Evolutionary conservation across 176 grass and related monocot genomes (phyloP).

Genomic region (Ensete ventricosum): DNA sequence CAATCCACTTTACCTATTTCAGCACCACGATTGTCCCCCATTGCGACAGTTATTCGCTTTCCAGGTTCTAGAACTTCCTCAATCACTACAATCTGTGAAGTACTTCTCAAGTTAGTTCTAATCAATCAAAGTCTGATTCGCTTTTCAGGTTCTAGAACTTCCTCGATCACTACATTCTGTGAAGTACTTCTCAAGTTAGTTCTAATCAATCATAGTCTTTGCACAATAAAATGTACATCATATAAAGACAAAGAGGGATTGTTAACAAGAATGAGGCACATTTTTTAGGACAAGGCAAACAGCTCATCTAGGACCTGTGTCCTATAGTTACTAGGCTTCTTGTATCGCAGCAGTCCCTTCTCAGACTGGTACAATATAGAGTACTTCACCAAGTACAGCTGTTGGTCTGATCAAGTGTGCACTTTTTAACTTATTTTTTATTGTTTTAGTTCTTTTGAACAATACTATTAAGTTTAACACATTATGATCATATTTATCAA

Average conservation of each 20-base stretch:
- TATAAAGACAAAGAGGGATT: not conserved
- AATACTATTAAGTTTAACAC: too few relatives aligned
- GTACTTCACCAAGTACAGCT: too few relatives aligned
- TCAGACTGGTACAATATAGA: too few relatives aligned
- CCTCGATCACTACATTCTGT: conserved; percentile 77
- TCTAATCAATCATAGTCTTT: not conserved
- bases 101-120: not conserved
- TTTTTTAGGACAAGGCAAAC: too few relatives aligned
- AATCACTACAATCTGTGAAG: conserved; percentile 68
- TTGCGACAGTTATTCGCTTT: conserved; percentile 74
- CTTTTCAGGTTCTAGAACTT: conserved; percentile 66
- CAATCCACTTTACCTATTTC: conserved; percentile 46
- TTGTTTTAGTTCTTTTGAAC: too few relatives aligned
- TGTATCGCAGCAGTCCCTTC: too few relatives aligned
- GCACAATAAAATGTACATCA: not conserved
- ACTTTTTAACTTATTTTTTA: too few relatives aligned
- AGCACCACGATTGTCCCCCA: conserved; percentile 72
- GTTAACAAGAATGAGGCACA: not conserved
- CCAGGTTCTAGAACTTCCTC: conserved; percentile 71
- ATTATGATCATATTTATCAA: too few relatives aligned
- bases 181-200: conserved; percentile 6
- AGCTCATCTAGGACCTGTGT: too few relatives aligned
- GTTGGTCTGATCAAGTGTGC: too few relatives aligned
- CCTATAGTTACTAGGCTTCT: too few relatives aligned
- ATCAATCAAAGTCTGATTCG: conserved; percentile 30